Conservation (phyloP, 2,329 filamentous ascomycete species). For the Fusarium sp. region DNA sequence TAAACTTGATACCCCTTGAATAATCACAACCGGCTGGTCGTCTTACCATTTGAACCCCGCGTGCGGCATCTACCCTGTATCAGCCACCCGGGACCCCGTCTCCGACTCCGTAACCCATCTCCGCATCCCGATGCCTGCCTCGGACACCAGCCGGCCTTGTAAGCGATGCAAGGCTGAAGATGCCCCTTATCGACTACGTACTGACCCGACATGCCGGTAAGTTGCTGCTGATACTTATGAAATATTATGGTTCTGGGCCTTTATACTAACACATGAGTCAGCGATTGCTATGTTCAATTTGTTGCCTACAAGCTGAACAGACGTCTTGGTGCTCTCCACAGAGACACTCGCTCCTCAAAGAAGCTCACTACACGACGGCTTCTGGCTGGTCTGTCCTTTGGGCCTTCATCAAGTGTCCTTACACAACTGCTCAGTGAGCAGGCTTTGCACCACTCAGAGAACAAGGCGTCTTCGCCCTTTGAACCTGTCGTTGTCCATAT, state of each 20-base stretch:
- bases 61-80: slow-evolving; percentile 42
- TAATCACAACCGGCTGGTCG: too few species aligned
- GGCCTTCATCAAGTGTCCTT: slow-evolving; percentile 82
- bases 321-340: slow-evolving; percentile 69
- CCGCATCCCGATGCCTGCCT: slow-evolving; percentile 35
- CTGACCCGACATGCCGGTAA: slow-evolving; percentile 53
- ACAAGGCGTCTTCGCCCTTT: slow-evolving; percentile 75
- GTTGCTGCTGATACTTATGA: slow-evolving; percentile 7
- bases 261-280: slow-evolving; percentile 38
- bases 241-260: not conserved
- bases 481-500: slow-evolving; percentile 73
- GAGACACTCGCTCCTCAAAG: slow-evolving; percentile 58
- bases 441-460: slow-evolving; percentile 73
- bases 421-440: slow-evolving; percentile 81
- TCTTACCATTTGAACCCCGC: not conserved
- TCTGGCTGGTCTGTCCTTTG: slow-evolving; percentile 85
- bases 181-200: slow-evolving; percentile 51
- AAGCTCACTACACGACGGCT: slow-evolving; percentile 61
- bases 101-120: slow-evolving; percentile 12
- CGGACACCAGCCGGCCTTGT: slow-evolving; percentile 48
- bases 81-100: slow-evolving; percentile 14
- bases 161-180: slow-evolving; percentile 52
- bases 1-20: not conserved
- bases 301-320: slow-evolving; percentile 84
- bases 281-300: slow-evolving; percentile 82